A percentile compares a stretch with the other conserved stretches of the same genome.
These are phyloP conservation scores for Leishmania braziliensis DNA, from an alignment of 208 protist genomes.

Conservation along the genomic window DNA sequence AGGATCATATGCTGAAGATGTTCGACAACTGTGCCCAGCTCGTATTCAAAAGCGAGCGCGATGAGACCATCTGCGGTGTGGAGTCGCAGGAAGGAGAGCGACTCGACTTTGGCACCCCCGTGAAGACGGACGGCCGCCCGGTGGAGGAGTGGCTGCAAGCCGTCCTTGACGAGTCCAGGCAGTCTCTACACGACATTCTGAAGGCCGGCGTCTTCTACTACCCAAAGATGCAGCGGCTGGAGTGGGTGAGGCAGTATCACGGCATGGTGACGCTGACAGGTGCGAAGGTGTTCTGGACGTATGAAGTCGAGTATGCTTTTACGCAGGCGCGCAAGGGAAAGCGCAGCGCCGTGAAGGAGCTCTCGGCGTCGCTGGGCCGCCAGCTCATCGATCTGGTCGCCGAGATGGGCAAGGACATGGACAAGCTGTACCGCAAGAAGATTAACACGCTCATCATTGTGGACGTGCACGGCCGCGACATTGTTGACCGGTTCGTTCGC, in stretches of 20 bases:
- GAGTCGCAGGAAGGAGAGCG: slow-evolving; percentile 96
- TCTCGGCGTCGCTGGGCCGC: slow-evolving; percentile 86
- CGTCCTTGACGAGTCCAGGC: slow-evolving; percentile 95
- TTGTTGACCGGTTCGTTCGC: slow-evolving; percentile 98
- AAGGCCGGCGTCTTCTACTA: slow-evolving; percentile 99
- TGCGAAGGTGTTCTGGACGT: slow-evolving; percentile 99
- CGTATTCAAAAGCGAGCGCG: slow-evolving; percentile 93
- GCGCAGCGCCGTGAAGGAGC: slow-evolving; percentile 97
- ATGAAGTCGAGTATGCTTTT: slow-evolving; percentile 97
- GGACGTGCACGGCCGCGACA: slow-evolving; percentile 99
- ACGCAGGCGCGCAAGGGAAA: slow-evolving; percentile 92
- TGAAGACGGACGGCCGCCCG: slow-evolving; percentile 88
- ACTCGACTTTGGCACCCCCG: slow-evolving; percentile 90
- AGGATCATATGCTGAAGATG: slow-evolving; percentile 99
- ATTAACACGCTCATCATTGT: slow-evolving; percentile 99
- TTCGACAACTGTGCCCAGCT: slow-evolving; percentile 97
- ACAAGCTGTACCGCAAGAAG: slow-evolving; percentile 95
- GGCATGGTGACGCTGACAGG: slow-evolving; percentile 97
- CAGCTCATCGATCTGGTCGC: slow-evolving; percentile 97
- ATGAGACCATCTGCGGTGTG: slow-evolving; percentile 95
- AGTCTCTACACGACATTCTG: slow-evolving; percentile 93
- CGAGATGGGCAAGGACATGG: slow-evolving; percentile 95
- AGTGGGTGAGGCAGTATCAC: slow-evolving; percentile 96
- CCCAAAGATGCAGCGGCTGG: slow-evolving; percentile 90
- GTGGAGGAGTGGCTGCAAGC: slow-evolving; percentile 98